Percentiles rank a stretch among this genome's conserved stretches.
These are phyloP conservation scores for Letharia lupina DNA, from an alignment of 495 filamentous ascomycete genomes.

Conservation along the genomic window DNA sequence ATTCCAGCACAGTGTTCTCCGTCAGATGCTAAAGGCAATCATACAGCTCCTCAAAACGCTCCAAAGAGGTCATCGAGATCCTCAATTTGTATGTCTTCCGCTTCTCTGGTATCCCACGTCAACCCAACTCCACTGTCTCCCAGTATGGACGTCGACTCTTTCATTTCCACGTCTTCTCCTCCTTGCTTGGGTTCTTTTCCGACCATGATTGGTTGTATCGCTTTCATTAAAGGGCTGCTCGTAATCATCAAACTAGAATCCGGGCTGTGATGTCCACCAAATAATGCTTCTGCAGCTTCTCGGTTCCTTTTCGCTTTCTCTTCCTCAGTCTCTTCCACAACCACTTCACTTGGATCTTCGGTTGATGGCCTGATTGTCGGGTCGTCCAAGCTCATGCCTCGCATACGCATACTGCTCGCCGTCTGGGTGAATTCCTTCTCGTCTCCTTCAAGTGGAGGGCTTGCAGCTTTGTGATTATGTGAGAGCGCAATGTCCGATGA, in stretches of 20 bases:
- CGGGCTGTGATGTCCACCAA: constrained; percentile 39
- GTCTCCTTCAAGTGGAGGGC: constrained; percentile 86
- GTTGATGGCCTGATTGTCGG: constrained; percentile 30
- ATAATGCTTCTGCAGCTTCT: constrained; percentile 46
- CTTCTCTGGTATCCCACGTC: constrained; percentile 40
- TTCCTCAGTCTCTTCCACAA: constrained; percentile 36
- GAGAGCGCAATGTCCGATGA: constrained; percentile 36
- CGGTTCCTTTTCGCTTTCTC: constrained; percentile 39
- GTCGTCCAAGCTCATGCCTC: constrained; percentile 48
- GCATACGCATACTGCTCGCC: constrained; percentile 73
- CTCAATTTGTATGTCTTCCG: constrained; percentile 82
- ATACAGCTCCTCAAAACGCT: constrained; percentile 42
- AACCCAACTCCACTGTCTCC: constrained; percentile 37
- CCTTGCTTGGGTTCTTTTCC: constrained; percentile 18
- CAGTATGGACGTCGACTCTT: constrained; percentile 37
- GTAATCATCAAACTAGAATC: constrained; percentile 22
- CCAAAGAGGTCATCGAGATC: constrained; percentile 87
- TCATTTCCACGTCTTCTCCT: constrained; percentile 38
- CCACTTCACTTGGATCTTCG: constrained; percentile 25
- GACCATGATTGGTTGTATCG: constrained; percentile 13
- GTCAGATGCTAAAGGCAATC: background rate
- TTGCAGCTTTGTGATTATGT: constrained; percentile 62
- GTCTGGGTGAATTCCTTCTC: constrained; percentile 97
- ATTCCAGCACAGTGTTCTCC: background rate
- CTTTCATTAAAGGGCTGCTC: constrained; percentile 36